phyloP scores from a whole-genome alignment of 148 eudicot species.

The Diospyros lotus region DNA sequence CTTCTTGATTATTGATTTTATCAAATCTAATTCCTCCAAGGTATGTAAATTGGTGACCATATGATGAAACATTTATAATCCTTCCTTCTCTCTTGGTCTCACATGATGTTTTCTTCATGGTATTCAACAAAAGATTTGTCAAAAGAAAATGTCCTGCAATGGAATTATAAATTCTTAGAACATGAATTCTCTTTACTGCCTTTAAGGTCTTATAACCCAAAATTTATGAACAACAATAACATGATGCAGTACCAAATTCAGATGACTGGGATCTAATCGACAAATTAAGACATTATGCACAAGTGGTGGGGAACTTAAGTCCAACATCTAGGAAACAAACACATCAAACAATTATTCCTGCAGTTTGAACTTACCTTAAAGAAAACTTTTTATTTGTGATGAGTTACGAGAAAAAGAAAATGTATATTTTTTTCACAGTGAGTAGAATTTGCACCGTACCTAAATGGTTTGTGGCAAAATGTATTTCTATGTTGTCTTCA shows the following conservation, averaged over 20 bases:
- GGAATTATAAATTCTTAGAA: background rate
- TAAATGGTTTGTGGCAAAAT: slow-evolving; percentile 56
- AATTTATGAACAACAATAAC: no score
- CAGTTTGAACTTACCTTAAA: no score
- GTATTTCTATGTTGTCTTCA: slow-evolving; percentile 54
- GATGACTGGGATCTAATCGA: no score
- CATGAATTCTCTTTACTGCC: background rate
- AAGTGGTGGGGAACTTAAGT: no score
- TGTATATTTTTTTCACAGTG: no score
- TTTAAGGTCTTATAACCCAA: no score
- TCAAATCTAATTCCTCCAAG: slow-evolving; percentile 65
- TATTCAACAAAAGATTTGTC: slow-evolving; percentile 55
- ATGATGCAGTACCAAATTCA: background rate
- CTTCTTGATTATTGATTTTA: slow-evolving; percentile 46
- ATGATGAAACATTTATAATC: slow-evolving; percentile 61
- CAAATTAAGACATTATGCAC: no score
- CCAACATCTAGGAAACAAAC: no score
- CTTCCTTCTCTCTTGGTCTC: slow-evolving; percentile 53
- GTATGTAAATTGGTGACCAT: slow-evolving; percentile 49
- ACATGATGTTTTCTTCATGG: slow-evolving; percentile 53
- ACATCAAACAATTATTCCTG: no score
- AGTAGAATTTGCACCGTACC: slow-evolving; percentile 24
- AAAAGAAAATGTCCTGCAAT: slow-evolving; percentile 63
- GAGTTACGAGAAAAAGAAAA: no score
- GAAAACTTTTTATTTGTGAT: no score